A percentile compares a stretch with the other conserved stretches of the same genome.
phyloP scores from a whole-genome alignment of 306 rosid genomes.

The Begonia peltatifolia region DNA sequence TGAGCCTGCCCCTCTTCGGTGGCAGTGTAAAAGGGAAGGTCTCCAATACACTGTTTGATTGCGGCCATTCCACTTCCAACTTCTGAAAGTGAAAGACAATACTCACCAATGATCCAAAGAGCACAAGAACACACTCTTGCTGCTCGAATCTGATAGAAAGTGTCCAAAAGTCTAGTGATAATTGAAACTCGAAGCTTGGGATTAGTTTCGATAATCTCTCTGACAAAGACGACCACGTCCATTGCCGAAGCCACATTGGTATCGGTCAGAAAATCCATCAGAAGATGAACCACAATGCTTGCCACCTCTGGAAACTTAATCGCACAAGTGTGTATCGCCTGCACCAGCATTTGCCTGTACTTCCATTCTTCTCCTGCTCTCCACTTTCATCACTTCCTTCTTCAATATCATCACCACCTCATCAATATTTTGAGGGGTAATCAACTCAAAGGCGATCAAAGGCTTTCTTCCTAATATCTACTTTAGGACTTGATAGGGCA shows the following conservation, averaged over 20 bases:
- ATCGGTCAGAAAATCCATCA: conserved; percentile 98
- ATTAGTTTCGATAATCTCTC: conserved; percentile 92
- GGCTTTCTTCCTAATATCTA: conserved; percentile 80
- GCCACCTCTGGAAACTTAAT: conserved; percentile 97
- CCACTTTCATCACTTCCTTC: conserved; percentile 83
- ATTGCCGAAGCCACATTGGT: conserved; percentile 79
- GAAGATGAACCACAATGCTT: conserved; percentile 81
- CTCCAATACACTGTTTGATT: conserved; percentile 91
- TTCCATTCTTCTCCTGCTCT: conserved; percentile 95
- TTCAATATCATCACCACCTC: conserved; percentile 91
- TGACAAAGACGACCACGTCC: conserved; percentile 84
- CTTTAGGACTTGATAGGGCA: conserved; percentile 71
- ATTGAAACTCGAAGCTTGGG: conserved; percentile 83
- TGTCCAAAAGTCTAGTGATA: conserved; percentile 75
- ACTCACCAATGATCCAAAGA: conserved; percentile 93
- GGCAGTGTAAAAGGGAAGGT: conserved; percentile 68
- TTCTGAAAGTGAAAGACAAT: conserved; percentile 79
- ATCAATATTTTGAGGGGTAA: conserved; percentile 65
- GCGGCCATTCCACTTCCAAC: conserved; percentile 68
- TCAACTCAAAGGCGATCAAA: conserved; percentile 77
- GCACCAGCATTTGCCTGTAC: conserved; percentile 91
- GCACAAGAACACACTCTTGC: conserved; percentile 91
- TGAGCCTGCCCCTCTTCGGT: conserved; percentile 70
- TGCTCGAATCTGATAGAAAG: conserved; percentile 86
- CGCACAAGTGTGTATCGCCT: conserved; percentile 91